Base-by-base conservation (phyloP, 1,139 yeast species). In the Nakaseomyces delphensis region DNA sequence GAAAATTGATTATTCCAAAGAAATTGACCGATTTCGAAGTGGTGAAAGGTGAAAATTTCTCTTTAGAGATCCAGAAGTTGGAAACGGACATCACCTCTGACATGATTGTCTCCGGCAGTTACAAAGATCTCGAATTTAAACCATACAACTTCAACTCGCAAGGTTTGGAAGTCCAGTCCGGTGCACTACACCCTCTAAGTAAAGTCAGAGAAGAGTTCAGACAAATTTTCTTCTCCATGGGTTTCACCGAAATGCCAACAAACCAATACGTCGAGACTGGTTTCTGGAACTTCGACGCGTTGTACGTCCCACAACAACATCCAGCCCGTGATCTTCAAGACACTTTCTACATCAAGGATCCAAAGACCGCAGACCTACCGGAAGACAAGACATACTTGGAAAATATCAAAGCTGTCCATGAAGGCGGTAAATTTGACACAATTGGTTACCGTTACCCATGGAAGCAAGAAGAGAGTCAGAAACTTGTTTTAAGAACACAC, bases 251-350 rank as follows among this genome's bases (percentile, higher is more conserved):
- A 70, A 91, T 91, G 99, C 96, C 98, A 48, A 83, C 98, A 16
- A 89, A 89, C 64, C 96, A 89, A 67, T 91, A 87, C 63, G 98
- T 93, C 44, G 99, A 91, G 62, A 76, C 94, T 21, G 97, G 98
- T 9, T 91, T 93, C 78, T 91, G 99, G 99, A 91, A 93, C 68
- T 91, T 91, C 62, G 99, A 91, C 65, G 77, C 98, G 3, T 74
- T 91, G 57, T 91, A 71, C 60, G 99, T 91, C 43, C 99, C 99
- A 45, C 99, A 91, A 71, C 97, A 91, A 69, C 99, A 91, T 69
- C 98, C 99, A 25, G 99, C 99, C 39, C 83, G 99, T 72, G 99
- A 91, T 64, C 74, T 91, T 63, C 99, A 91, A 68, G 98, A 91
- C 67, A 91, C 99, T 45, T 91, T 91, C 71, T 91, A 91, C 69